Evolutionary conservation across 1,139 yeast species (phyloP).

Genomic region (Protomyces gravidus): DNA sequence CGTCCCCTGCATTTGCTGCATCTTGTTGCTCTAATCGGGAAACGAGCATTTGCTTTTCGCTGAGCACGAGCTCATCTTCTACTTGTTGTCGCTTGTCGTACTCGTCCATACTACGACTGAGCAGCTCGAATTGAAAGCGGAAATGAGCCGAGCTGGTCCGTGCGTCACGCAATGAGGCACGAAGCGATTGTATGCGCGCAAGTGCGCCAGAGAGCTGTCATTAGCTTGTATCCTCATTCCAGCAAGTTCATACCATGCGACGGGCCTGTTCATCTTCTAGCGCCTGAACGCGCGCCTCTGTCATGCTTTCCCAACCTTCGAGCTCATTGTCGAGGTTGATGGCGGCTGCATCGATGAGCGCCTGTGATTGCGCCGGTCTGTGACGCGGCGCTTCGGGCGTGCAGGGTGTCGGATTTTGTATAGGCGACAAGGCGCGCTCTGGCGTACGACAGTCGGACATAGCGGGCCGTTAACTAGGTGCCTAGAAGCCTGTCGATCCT

Average conservation of each 20-base stretch:
- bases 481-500: too few relatives aligned
- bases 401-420: conserved; percentile 9
- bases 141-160: background rate
- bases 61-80: conserved; percentile 2
- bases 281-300: conserved; percentile 1
- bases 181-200: background rate
- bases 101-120: conserved; percentile 5
- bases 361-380: background rate
- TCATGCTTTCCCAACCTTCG: conserved; percentile 10
- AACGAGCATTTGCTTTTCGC: conserved; percentile 1
- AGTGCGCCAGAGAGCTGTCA: background rate
- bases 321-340: background rate
- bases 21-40: conserved; percentile 1
- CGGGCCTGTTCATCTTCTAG: conserved; percentile 6
- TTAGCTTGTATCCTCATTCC: background rate
- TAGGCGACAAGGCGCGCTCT: conserved; percentile 5
- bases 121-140: conserved; percentile 13
- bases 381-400: conserved; percentile 11
- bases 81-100: conserved; percentile 5
- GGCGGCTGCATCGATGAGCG: background rate
- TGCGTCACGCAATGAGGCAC: background rate
- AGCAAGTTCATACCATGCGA: background rate
- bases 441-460: conserved; percentile 1
- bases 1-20: background rate
- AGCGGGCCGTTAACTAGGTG: too few relatives aligned